Evolutionary conservation across 1,284 basidiomycete species (phyloP), one percentile per base, ranked within the genome.

Genomic region (Boletellus deceptivus): DNA sequence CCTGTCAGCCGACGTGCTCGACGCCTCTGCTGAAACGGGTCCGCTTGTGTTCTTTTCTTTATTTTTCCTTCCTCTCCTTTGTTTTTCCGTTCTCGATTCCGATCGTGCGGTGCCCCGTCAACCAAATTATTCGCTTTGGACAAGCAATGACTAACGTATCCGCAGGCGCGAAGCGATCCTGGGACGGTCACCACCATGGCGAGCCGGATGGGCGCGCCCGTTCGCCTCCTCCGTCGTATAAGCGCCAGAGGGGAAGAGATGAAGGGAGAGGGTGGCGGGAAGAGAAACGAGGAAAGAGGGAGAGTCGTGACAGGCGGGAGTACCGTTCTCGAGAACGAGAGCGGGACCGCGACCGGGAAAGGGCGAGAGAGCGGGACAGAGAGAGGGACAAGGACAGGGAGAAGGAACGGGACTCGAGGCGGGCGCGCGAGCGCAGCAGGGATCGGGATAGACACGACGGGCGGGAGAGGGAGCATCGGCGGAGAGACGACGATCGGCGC

Each of bases 101-200:
- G 70, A 86, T 87, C 86, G 84, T 89, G 86, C 84, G 86, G 85
- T 85, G 79, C 78, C 75, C 78, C 76, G 83, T 85, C 84, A 86
- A 76, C 75, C 76, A 72, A 77, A 77, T 81, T 71, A 68, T 67
- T 63, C 56, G 57, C 64, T 53, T 42, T 31, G 64, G 71, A 67
- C 71, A 75, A 74, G 59, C 41, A 45, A 87, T 88, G 84, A 83
- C 86, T 89, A 86, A 89, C 78, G 74, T 83, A 68, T 75, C 82
- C 76, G 79, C 89, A 90, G 89, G 88, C 77, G 75, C 77, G 70
- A 89, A 90, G 83, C 84, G 85, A 70, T 73, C 82, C 58, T 81
- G 81, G 80, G 84, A 89, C 64, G 82, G 78, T 60, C 72, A 76
- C 62, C 71, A 75, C 62, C 70, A 74, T 60, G 63, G 61, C 50